Conservation (phyloP, 495 filamentous ascomycete species). For the Lineolata rhizophorae region DNA sequence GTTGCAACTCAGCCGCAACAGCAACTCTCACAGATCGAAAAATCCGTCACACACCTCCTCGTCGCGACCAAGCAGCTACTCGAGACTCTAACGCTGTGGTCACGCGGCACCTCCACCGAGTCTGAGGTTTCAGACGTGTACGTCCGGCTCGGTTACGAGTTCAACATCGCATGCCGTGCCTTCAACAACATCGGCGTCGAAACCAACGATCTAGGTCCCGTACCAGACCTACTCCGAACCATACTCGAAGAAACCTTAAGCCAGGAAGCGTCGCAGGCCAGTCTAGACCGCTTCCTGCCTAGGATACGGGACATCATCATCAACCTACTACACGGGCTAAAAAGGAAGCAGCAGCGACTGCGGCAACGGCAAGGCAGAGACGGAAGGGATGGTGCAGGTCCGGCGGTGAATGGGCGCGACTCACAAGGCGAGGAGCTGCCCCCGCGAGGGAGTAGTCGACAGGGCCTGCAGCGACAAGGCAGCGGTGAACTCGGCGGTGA, state of each 20-base stretch:
- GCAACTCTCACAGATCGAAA: slow-evolving; percentile 84
- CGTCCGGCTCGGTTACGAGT: slow-evolving; percentile 90
- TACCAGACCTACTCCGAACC: slow-evolving; percentile 69
- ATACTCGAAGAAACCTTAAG: slow-evolving; percentile 92
- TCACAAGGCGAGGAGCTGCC: too few relatives aligned
- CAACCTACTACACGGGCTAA: slow-evolving; percentile 82
- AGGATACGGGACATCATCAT: slow-evolving; percentile 96
- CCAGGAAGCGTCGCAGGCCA: slow-evolving; percentile 83
- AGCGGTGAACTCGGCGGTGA: slow-evolving; percentile 24
- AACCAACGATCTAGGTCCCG: slow-evolving; percentile 77
- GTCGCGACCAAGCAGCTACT: slow-evolving; percentile 95
- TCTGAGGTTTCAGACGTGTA: slow-evolving; percentile 94
- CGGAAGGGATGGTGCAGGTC: slow-evolving; percentile 24
- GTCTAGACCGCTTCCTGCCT: slow-evolving; percentile 77
- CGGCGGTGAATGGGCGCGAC: too few relatives aligned
- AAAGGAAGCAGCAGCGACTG: slow-evolving; percentile 83
- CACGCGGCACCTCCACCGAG: slow-evolving; percentile 72
- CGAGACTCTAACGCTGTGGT: slow-evolving; percentile 95
- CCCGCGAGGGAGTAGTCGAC: slow-evolving; percentile 41
- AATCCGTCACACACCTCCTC: slow-evolving; percentile 90
- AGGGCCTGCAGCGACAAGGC: slow-evolving; percentile 25
- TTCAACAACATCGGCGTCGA: slow-evolving; percentile 94
- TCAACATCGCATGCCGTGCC: slow-evolving; percentile 91
- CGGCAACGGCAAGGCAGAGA: slow-evolving; percentile 61
- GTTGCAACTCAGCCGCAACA: slow-evolving; percentile 43